Conservation (phyloP, 306 rosid species). For the Corylus avellana region DNA sequence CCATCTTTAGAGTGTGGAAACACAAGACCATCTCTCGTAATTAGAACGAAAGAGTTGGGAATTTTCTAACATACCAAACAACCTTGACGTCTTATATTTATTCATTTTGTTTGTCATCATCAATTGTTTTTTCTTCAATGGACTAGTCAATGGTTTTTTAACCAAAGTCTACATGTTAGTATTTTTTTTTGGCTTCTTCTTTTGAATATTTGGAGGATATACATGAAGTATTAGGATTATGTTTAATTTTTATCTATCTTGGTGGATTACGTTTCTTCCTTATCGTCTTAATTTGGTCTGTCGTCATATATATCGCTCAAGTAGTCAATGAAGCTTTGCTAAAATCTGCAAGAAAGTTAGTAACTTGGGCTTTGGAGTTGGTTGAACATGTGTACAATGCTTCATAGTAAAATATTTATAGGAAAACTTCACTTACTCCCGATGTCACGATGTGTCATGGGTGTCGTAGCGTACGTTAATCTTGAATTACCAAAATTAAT, state of each 20-base stretch:
- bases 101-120: not conserved
- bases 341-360: conserved; percentile 3
- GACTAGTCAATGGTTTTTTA: not conserved
- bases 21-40: no score
- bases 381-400: no score
- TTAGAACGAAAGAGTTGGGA: not conserved
- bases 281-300: not conserved
- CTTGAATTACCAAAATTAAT: no score
- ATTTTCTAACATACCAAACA: not conserved
- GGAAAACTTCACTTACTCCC: no score
- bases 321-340: not conserved
- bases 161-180: not conserved
- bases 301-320: not conserved
- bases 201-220: not conserved
- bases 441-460: no score
- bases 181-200: not conserved
- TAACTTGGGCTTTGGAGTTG: not conserved
- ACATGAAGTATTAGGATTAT: not conserved
- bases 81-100: not conserved
- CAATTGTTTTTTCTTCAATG: not conserved
- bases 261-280: not conserved
- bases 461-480: no score
- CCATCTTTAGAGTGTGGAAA: not conserved
- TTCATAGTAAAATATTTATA: no score
- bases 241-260: not conserved